These are phyloP conservation scores for Cupressus sempervirens DNA, from an alignment of 75 land plant genomes.

Conservation along the genomic window DNA sequence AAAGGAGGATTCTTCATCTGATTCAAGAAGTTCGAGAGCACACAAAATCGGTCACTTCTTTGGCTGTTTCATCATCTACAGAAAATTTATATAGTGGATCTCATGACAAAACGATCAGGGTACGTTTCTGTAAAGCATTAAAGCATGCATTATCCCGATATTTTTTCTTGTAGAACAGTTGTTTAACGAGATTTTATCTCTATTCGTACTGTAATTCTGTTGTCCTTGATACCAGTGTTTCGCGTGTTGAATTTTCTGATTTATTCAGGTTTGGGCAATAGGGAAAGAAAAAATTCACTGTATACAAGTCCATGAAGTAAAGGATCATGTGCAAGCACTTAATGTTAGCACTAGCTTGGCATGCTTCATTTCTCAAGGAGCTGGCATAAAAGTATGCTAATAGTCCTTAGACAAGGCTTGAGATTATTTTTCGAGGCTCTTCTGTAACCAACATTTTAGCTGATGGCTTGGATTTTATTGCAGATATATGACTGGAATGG, in stretches of 20 bases:
- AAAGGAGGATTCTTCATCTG: constrained; percentile 32
- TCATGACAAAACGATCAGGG: constrained; percentile 48
- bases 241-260: background rate
- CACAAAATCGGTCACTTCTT: constrained; percentile 45
- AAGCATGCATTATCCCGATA: background rate
- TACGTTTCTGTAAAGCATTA: constrained; percentile 15
- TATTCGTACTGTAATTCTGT: background rate
- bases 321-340: constrained; percentile 39
- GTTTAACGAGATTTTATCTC: background rate
- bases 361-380: constrained; percentile 44
- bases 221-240: background rate
- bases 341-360: constrained; percentile 21
- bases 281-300: constrained; percentile 39
- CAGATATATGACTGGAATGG: constrained; percentile 42
- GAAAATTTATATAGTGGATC: constrained; percentile 63
- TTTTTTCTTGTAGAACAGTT: background rate
- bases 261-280: constrained; percentile 46
- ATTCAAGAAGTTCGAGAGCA: constrained; percentile 48
- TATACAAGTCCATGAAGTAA: constrained; percentile 44
- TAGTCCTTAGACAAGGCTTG: background rate
- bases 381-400: constrained; percentile 41
- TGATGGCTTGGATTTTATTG: background rate
- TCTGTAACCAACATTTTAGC: background rate
- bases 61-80: constrained; percentile 27
- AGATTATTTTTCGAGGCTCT: background rate